These are phyloP conservation scores for Tolypocladium paradoxum DNA, from an alignment of 2,329 filamentous ascomycete species.

Conservation along the genomic window DNA sequence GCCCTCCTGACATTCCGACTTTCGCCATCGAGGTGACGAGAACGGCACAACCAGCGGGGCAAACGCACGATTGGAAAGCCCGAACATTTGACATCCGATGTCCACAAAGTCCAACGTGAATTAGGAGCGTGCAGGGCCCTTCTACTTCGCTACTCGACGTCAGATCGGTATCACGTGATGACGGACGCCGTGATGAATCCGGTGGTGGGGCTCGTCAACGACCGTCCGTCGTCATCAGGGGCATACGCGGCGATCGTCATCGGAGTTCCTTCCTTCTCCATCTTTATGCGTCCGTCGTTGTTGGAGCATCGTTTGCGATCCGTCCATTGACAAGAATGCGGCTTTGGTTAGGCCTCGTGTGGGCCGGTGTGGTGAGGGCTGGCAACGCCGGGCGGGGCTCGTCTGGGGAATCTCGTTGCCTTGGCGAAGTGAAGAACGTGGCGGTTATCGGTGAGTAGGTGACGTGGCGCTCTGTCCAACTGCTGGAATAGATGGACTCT, in stretches of 20 bases:
- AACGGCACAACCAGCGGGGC: background rate
- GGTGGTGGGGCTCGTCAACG: background rate
- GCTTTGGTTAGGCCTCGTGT: slow-evolving; percentile 4
- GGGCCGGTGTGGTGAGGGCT: slow-evolving; percentile 8
- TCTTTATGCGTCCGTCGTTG: background rate
- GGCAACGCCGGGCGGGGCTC: slow-evolving; percentile 5
- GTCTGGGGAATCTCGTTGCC: slow-evolving; percentile 2
- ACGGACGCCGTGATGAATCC: background rate
- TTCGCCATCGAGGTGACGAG: background rate
- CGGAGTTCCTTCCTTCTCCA: background rate
- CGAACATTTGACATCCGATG: background rate
- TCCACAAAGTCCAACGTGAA: background rate
- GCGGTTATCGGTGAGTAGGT: slow-evolving; percentile 27
- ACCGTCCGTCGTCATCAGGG: background rate
- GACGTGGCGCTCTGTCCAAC: too few species aligned
- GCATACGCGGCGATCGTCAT: background rate
- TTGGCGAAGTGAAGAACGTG: slow-evolving; percentile 18
- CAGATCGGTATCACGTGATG: background rate
- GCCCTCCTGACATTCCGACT: background rate
- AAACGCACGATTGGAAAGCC: background rate
- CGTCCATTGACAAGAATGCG: slow-evolving; percentile 4
- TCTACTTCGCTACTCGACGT: background rate
- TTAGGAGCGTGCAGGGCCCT: background rate
- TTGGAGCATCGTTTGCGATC: background rate
- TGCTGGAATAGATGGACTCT: too few species aligned